These are phyloP conservation scores for Pogostemon cablin DNA, from an alignment of 257 asterid genomes.

Conservation along the genomic window DNA sequence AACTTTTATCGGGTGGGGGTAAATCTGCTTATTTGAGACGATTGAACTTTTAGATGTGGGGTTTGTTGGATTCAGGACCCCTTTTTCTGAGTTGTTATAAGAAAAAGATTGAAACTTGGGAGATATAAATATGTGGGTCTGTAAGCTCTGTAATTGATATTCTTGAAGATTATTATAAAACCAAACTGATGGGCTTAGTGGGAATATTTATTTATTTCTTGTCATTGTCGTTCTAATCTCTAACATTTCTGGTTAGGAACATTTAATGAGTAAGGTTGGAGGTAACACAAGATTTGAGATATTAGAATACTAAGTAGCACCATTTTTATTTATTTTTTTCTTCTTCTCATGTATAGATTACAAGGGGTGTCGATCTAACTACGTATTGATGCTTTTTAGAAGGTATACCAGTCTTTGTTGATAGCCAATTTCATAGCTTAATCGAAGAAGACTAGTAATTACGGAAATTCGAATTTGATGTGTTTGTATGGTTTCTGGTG, in stretches of 20 bases:
- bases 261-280: conserved; percentile 21
- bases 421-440: background rate
- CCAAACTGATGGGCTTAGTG: conserved; percentile 6
- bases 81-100: conserved; percentile 9
- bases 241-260: conserved; percentile 4
- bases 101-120: conserved; percentile 19
- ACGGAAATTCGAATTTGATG: background rate
- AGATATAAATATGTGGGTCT: background rate
- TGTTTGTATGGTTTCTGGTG: conserved; percentile 9
- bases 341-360: background rate
- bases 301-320: background rate
- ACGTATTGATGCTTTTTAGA: background rate
- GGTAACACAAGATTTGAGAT: background rate
- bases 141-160: background rate
- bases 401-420: background rate
- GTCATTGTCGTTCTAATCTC: conserved; percentile 19
- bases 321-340: background rate
- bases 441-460: background rate
- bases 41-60: background rate
- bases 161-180: too few relatives aligned
- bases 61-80: background rate
- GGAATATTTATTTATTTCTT: conserved; percentile 12
- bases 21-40: conserved; percentile 16
- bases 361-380: background rate
- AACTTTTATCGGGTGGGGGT: background rate